Base-by-base conservation (phyloP, 805 yeast species). In the Teunomyces gatunensis region DNA sequence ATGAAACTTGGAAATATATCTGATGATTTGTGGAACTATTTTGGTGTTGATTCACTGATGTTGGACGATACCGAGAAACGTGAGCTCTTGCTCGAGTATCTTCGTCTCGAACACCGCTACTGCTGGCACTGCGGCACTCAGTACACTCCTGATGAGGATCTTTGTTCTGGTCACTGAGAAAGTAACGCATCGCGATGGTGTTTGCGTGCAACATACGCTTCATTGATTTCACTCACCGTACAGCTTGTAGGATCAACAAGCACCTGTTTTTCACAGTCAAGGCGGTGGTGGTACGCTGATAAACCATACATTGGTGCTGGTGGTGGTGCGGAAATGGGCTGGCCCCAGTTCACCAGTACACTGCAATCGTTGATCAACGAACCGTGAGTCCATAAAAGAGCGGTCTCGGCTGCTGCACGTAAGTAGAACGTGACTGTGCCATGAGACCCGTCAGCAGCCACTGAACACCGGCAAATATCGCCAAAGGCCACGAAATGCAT, bases 401-500 rank as follows among this genome's bases (percentile, higher is more conserved):
- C 77, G 5, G 52, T 39, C 47, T 72, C 75, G 1, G 78, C 77
- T 5, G 68, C 57, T 5, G 59, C 50, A 25, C 78, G 60, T 7
- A 57, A 52, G 23, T 58, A 54, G 48, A 55, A 73, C 42, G 58
- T 64, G 10, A 68, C 54, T 36, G 49, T 51, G 6, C 68, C 73
- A 1, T 52, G 44, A 13, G 56, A 46, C 18, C 48, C 43, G 50
- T 58, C 58, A 18, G 54, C 48, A 29, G 66, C 53, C 5, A 56
- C 39, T 34, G 50, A 49, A 35, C 69, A 57, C 36, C 53, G 57
- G 6, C 70, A 40, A 4, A 73, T 61, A 47, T 68, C 66, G 3
- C 96, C 96, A 69, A 83, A 89, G 32, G 83, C 75, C 35, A 80
- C 71, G 59, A 87, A 85, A 51, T 79, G 77, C 11, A 75, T 66